Percentiles rank a stretch among this genome's conserved stretches.
These are phyloP conservation scores for Crithidia fasciculata DNA, from an alignment of 208 protist species.

Conservation along the genomic window DNA sequence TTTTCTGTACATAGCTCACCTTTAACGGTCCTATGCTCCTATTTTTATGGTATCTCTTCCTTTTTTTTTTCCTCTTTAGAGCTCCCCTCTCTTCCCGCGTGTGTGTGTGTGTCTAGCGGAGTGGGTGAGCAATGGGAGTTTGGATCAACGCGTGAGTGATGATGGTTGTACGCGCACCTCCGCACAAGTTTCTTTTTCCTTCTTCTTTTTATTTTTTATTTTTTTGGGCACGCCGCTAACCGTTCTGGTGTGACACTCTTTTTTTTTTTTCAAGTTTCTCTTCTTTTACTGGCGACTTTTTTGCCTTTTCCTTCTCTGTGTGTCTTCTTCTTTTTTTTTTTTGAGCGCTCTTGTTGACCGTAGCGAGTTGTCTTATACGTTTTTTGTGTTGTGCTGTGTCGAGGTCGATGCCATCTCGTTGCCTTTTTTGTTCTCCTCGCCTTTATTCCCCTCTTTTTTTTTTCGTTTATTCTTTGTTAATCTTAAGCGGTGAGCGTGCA, in stretches of 20 bases:
- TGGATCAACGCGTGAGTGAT: no score
- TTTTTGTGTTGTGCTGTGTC: no score
- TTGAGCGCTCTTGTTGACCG: background rate
- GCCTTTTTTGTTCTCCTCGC: background rate
- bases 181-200: background rate
- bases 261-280: conserved; percentile 20
- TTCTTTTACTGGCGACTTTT: no score
- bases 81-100: background rate
- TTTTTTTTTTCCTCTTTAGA: background rate
- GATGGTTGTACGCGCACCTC: no score
- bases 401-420: no score
- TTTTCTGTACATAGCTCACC: background rate
- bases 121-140: background rate
- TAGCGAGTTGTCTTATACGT: no score
- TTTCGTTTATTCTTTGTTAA: no score
- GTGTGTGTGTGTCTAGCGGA: background rate
- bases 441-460: background rate
- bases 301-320: background rate
- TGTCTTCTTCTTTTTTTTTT: conserved; percentile 10
- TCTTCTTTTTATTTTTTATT: background rate
- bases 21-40: background rate
- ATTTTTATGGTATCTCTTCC: no score
- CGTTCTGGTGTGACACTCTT: conserved; percentile 12
- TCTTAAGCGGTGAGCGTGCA: no score
- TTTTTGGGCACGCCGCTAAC: background rate